A percentile compares a stretch with the other conserved stretches of the same genome.
These are phyloP conservation scores for Penicillium sp. DNA, from an alignment of 2,329 filamentous ascomycete genomes.

Conservation along the genomic window DNA sequence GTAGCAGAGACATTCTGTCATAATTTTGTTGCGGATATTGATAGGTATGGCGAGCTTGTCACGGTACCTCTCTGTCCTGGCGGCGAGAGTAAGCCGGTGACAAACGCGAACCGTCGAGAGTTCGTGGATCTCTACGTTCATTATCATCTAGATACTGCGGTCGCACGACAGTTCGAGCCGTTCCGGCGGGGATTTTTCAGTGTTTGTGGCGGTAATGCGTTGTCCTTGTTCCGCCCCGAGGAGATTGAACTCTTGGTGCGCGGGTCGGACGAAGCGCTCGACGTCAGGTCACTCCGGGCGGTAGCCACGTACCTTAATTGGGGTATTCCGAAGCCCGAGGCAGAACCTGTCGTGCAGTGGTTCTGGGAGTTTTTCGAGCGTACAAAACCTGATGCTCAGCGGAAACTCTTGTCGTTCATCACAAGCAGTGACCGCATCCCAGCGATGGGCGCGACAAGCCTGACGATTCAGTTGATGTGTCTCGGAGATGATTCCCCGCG, in stretches of 20 bases:
- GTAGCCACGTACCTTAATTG: constrained; percentile 86
- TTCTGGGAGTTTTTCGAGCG: constrained; percentile 84
- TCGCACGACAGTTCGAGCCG: constrained; percentile 84
- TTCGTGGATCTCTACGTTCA: constrained; percentile 86
- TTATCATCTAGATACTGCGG: constrained; percentile 77
- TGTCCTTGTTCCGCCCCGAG: constrained; percentile 85
- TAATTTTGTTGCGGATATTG: constrained; percentile 78
- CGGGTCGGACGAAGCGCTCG: constrained; percentile 81
- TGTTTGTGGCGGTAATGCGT: constrained; percentile 84
- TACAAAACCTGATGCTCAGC: constrained; percentile 70
- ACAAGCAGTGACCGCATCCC: constrained; percentile 91
- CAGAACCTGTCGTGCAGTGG: constrained; percentile 76
- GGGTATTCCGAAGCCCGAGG: constrained; percentile 57
- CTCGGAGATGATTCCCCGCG: constrained; percentile 74
- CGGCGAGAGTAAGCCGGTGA: constrained; percentile 76
- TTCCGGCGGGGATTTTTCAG: constrained; percentile 95
- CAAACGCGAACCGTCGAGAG: constrained; percentile 80
- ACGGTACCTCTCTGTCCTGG: constrained; percentile 73
- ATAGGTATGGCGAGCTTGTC: constrained; percentile 73
- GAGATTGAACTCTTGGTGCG: constrained; percentile 88
- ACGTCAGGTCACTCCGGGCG: constrained; percentile 74
- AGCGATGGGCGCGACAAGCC: constrained; percentile 79
- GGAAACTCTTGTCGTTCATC: constrained; percentile 81
- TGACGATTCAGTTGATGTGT: constrained; percentile 77
- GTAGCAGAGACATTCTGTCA: constrained; percentile 80